Conservation (phyloP, 83 land plant species). For the Picea abies region DNA sequence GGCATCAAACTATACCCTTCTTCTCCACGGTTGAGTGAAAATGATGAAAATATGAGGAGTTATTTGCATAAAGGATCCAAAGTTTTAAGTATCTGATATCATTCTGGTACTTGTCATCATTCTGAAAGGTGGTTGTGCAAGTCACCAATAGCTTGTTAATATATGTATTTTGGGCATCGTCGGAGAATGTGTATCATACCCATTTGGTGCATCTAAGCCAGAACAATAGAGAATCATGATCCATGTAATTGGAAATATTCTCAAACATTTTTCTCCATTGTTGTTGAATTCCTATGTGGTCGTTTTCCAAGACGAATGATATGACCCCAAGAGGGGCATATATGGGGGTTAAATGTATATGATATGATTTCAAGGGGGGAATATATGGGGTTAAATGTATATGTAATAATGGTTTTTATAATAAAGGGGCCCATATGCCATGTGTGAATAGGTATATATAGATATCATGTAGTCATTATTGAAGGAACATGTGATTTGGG, state of each 20-base stretch:
- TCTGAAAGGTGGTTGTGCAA: conserved; percentile 37
- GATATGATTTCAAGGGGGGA: too few relatives aligned
- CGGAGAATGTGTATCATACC: conserved; percentile 7
- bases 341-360: too few relatives aligned
- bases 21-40: conserved; percentile 54
- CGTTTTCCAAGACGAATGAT: too few relatives aligned
- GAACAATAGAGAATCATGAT: conserved; percentile 14
- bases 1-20: conserved; percentile 44
- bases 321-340: too few relatives aligned
- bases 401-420: too few relatives aligned
- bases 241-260: neutral
- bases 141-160: conserved; percentile 26
- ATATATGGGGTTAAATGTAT: too few relatives aligned
- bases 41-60: conserved; percentile 42
- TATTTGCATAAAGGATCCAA: conserved; percentile 64
- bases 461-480: too few relatives aligned
- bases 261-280: too few relatives aligned
- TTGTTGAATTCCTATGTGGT: too few relatives aligned
- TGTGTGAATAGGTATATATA: too few relatives aligned
- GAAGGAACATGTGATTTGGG: too few relatives aligned
- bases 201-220: conserved; percentile 26
- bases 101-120: conserved; percentile 26
- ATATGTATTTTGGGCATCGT: neutral
- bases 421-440: too few relatives aligned
- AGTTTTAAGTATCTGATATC: conserved; percentile 53